phyloP scores from a whole-genome alignment of 2,329 filamentous ascomycete genomes.

The Exophiala lecanii-corni region DNA sequence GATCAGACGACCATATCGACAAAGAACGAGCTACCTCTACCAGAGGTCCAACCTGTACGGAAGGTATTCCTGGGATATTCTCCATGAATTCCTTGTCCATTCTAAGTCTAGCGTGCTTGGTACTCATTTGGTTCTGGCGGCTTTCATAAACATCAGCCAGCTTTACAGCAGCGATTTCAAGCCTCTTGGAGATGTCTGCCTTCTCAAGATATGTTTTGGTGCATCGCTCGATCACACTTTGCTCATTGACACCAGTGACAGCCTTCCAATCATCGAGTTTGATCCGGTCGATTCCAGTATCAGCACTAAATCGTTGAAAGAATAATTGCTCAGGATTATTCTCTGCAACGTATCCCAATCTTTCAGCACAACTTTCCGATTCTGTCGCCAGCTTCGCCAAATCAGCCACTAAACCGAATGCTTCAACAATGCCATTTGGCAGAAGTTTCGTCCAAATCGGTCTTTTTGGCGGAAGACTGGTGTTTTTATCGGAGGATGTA shows the following conservation, averaged over 20 bases:
- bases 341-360: conserved; percentile 16
- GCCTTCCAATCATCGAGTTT: conserved; percentile 22
- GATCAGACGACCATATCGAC: too few species aligned
- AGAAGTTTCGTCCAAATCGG: conserved; percentile 19
- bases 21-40: too few species aligned
- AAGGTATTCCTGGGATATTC: too few species aligned
- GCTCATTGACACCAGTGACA: conserved; percentile 2
- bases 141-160: conserved; percentile 17
- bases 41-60: too few species aligned
- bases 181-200: conserved; percentile 9
- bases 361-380: conserved; percentile 15
- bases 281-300: conserved; percentile 22
- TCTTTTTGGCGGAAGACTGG: conserved; percentile 4
- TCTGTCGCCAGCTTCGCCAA: conserved; percentile 23
- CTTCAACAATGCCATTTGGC: conserved; percentile 17
- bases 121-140: background rate
- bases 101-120: too few species aligned
- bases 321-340: conserved; percentile 15
- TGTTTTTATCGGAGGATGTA: conserved; percentile 3
- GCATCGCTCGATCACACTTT: conserved; percentile 15
- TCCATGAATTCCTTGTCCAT: too few species aligned
- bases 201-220: conserved; percentile 19
- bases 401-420: conserved; percentile 17
- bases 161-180: conserved; percentile 11
- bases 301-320: conserved; percentile 22